phyloP scores from a whole-genome alignment of 345 rosid species.

The Rubroshorea leprosula region DNA sequence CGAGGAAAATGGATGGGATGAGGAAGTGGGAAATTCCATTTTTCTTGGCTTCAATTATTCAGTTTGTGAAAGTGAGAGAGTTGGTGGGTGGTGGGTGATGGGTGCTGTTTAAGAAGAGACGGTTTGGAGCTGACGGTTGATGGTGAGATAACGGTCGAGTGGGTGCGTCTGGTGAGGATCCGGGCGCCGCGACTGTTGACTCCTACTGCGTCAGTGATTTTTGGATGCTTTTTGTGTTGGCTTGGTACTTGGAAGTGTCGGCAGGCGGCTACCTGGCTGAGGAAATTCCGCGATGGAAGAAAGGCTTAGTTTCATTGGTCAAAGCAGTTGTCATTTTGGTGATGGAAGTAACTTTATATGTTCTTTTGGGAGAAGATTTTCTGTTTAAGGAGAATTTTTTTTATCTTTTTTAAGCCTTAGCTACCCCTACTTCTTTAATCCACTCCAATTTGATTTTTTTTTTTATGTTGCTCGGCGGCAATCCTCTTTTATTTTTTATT shows the following conservation, averaged over 20 bases:
- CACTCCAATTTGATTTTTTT: no score
- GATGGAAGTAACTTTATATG: no score
- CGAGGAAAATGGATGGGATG: not conserved
- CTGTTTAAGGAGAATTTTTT: no score
- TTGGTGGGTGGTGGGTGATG: not conserved
- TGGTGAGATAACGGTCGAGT: not conserved
- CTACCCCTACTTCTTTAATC: no score
- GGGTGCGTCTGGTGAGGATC: not conserved
- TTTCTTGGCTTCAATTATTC: not conserved
- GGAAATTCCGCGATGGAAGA: no score
- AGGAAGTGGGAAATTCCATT: not conserved
- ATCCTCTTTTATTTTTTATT: no score
- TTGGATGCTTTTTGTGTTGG: not conserved
- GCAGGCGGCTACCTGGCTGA: no score
- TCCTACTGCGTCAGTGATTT: not conserved
- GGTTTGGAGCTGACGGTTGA: not conserved
- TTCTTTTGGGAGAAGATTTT: no score
- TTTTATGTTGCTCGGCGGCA: no score
- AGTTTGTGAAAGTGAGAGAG: not conserved
- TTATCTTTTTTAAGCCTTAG: no score
- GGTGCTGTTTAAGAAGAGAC: not conserved
- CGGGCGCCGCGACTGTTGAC: not conserved
- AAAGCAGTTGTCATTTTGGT: no score
- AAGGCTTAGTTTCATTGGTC: no score
- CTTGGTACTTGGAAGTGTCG: not conserved